Percentiles rank a stretch among this genome's conserved stretches.
These are phyloP conservation scores for Phytopythium chamaehyphon DNA, from an alignment of 352 stramenopile genomes.

Conservation along the genomic window DNA sequence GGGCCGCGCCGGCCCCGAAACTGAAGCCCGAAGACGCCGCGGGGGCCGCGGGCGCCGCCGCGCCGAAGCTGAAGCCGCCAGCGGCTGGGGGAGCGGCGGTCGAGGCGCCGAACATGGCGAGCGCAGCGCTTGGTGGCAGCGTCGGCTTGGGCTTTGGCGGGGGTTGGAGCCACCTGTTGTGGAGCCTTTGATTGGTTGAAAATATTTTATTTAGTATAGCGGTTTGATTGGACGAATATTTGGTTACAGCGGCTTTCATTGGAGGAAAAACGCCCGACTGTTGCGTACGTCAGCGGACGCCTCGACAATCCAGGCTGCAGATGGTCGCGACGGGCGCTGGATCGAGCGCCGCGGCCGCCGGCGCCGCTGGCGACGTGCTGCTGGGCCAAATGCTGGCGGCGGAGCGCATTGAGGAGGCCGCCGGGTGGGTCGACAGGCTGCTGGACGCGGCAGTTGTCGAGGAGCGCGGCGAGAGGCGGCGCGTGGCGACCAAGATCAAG, in stretches of 20 bases:
- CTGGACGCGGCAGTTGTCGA: not conserved
- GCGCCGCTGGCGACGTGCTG: too few species aligned
- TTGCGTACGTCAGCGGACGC: constrained; percentile 1
- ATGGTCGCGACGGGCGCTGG: too few species aligned
- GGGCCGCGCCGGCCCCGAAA: constrained; percentile 25
- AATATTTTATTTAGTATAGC: not conserved
- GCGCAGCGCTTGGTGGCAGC: too few species aligned
- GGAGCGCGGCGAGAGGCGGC: not conserved
- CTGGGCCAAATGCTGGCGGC: not conserved
- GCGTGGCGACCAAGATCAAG: constrained; percentile 1
- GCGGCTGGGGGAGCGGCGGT: constrained; percentile 17
- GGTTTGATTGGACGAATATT: not conserved
- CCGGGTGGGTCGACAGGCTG: not conserved
- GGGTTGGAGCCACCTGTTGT: not conserved
- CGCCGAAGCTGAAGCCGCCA: constrained; percentile 47
- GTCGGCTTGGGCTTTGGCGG: not conserved
- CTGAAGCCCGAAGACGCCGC: constrained; percentile 10
- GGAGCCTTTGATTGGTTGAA: constrained; percentile 14
- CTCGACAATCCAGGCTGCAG: too few species aligned
- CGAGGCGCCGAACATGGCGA: constrained; percentile 50
- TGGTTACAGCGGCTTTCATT: not conserved
- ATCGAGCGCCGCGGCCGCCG: too few species aligned
- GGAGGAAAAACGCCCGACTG: not conserved
- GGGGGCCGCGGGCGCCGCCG: constrained; percentile 10
- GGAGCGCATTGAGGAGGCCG: not conserved